Evolutionary conservation across 2,329 filamentous ascomycete species (phyloP), one percentile per base, ranked within the genome.

Genomic region (Tolypocladium album): DNA sequence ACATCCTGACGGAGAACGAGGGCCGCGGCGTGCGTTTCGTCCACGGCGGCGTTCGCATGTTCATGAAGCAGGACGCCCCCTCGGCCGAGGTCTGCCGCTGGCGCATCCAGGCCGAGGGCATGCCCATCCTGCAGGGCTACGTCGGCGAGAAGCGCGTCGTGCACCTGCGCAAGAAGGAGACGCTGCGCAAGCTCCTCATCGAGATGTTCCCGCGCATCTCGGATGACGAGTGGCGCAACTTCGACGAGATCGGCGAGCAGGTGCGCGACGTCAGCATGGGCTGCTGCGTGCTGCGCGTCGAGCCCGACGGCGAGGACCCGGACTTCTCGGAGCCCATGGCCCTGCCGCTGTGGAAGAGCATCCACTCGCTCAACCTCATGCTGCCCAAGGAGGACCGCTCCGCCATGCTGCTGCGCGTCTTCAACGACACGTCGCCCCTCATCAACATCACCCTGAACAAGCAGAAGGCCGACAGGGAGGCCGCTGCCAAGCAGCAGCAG

Each of bases 31-130:
- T 97, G 74, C 96, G 94, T 72, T 96, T 99, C 71, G 89, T 99
- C 57, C 94, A 99, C 75, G 93, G 89, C 57, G 94, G 94, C 64
- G 92, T 99, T 40, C 96, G 96, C 77, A 97, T 97, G 91, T 99
- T 96, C 72, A 94, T 97, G 80, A 96, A 96, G 79, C 93, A 97
- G 74, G 92, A 97, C 69, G 88, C 90, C 0, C 92, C 96, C 61
- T 89, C 87, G 6, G 87, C 88, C 42, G 88, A 92, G 59, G 88
- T 94, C 40, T 96, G 92, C 78, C 84, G 88, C 61, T 99, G 94
- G 94, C 86, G 94, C 55, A 94, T 99, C 67, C 94, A 99, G 79
- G 89, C 88, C 15, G 94, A 99, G 74, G 94, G 94, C 31, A 86
- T 99, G 77, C 86, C 89, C 12, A 92, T 99, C 65, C 80, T 97